Base-by-base conservation (phyloP, 768 basidiomycete genomes). In the Pholiota molesta region DNA sequence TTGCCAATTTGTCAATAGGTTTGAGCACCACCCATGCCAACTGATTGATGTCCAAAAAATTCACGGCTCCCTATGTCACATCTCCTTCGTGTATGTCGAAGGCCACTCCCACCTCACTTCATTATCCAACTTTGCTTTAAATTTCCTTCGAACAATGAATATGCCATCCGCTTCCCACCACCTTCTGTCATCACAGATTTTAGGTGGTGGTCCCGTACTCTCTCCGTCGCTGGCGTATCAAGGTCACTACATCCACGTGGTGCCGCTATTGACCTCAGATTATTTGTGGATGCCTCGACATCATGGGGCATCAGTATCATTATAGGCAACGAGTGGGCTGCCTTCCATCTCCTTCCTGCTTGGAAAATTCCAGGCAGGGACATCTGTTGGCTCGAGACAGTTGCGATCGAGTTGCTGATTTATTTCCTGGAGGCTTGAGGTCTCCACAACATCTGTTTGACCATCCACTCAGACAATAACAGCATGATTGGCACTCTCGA, bases 391-490 rank as follows among this genome's bases (percentile, higher is more conserved):
- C 66, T 72, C 0, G 72, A 72, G 37, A 65, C 64, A 0, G 40
- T 75, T 8, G 70, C 73, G 0, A 11, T 72, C 6, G 67, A 73
- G 49, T 37, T 74, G 1, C 44, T 62, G 2, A 47, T 63, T 1
- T 67, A 72, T 57, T 57, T 69, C 17, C 59, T 75, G 0, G 68
- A 66, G 5, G 57, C 8, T 10, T 17, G 3, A 3, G 59, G 62
- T 0, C 9, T 66, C 6, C n/a, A 49, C 0, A 42, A 77, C 47
- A 28, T 37, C 16, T 49, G 68, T 19, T 10, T 78, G 1, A 57
- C 69, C 26, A 63, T 78, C 16, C 68, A 69, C 52, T 74, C 72
- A 0, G 76, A 80, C 64, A 80, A 80, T 61, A 57, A 73, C 28
- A 77, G 78, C 6, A 68, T 70, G 2, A 76, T 80, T 39, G 72